Percentiles rank a stretch among this genome's conserved stretches.
Conservation (phyloP, 805 yeast species). For the Kuraishia cidri region DNA sequence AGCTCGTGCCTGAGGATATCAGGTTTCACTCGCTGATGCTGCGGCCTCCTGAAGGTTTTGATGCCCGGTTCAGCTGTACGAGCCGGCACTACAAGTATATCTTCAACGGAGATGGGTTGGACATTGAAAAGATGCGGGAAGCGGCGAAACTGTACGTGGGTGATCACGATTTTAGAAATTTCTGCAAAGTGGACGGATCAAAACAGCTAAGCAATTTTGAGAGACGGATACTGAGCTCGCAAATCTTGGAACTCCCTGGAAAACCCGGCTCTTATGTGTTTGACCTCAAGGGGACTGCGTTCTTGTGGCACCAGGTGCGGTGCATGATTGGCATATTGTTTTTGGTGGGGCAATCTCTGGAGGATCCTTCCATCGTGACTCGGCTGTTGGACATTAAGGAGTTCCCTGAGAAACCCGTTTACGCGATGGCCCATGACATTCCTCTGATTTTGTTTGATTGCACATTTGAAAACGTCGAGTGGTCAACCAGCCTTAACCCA, state of each 20-base stretch:
- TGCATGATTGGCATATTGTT: constrained; percentile 86
- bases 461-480: constrained; percentile 55
- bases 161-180: constrained; percentile 85
- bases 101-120: constrained; percentile 49
- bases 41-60: constrained; percentile 75
- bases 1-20: constrained; percentile 73
- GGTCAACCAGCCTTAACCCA: constrained; percentile 34
- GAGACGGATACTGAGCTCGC: constrained; percentile 44
- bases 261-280: constrained; percentile 46
- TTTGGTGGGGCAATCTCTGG: constrained; percentile 72
- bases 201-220: constrained; percentile 78
- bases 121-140: constrained; percentile 55
- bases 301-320: constrained; percentile 96
- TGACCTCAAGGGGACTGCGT: constrained; percentile 81
- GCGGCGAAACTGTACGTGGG: constrained; percentile 65
- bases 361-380: constrained; percentile 45
- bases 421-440: constrained; percentile 82
- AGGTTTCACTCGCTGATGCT: constrained; percentile 75
- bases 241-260: constrained; percentile 11
- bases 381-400: constrained; percentile 49
- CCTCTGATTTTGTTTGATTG: constrained; percentile 88
- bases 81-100: constrained; percentile 81
- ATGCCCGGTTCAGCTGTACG: constrained; percentile 89
- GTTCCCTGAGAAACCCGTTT: constrained; percentile 63
- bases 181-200: constrained; percentile 90